Conservation (phyloP, 257 asterid species). For the Ocimum tenuiflorum region DNA sequence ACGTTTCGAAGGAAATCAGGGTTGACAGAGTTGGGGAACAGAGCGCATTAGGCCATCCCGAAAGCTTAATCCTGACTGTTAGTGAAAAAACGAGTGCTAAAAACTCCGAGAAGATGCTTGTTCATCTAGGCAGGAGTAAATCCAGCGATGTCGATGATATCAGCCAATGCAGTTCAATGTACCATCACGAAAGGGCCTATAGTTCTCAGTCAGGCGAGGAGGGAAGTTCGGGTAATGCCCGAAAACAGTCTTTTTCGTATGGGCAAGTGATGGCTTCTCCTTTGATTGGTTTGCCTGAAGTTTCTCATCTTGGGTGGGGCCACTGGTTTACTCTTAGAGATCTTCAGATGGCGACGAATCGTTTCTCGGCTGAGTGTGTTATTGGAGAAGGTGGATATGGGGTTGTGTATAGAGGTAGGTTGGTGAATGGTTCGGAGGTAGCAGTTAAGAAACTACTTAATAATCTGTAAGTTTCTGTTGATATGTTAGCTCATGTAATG, state of each 20-base stretch:
- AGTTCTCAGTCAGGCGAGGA: slow-evolving; percentile 96
- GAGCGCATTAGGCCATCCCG: slow-evolving; percentile 33
- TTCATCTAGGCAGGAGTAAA: slow-evolving; percentile 68
- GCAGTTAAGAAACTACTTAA: slow-evolving; percentile 94
- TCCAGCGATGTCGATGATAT: slow-evolving; percentile 72
- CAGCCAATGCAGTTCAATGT: slow-evolving; percentile 75
- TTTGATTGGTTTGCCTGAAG: slow-evolving; percentile 78
- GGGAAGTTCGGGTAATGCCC: slow-evolving; percentile 59
- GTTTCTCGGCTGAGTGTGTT: slow-evolving; percentile 60
- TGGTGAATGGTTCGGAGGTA: slow-evolving; percentile 79
- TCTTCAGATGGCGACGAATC: slow-evolving; percentile 73
- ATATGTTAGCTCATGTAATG: background rate
- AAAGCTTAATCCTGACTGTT: slow-evolving; percentile 39
- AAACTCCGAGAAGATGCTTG: slow-evolving; percentile 58
- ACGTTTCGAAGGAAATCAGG: slow-evolving; percentile 65
- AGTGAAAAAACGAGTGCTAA: slow-evolving; percentile 54
- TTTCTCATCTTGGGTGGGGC: slow-evolving; percentile 98
- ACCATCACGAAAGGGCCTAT: slow-evolving; percentile 52
- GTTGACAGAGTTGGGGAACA: slow-evolving; percentile 59
- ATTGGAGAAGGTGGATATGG: slow-evolving; percentile 98
- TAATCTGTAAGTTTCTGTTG: slow-evolving; percentile 59
- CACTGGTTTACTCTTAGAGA: slow-evolving; percentile 98
- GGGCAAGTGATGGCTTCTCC: slow-evolving; percentile 79
- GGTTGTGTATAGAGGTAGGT: slow-evolving; percentile 69
- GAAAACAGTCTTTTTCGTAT: slow-evolving; percentile 45